These are phyloP conservation scores for Ceratobasidium sp. DNA, from an alignment of 1,284 basidiomycete genomes.

Conservation along the genomic window DNA sequence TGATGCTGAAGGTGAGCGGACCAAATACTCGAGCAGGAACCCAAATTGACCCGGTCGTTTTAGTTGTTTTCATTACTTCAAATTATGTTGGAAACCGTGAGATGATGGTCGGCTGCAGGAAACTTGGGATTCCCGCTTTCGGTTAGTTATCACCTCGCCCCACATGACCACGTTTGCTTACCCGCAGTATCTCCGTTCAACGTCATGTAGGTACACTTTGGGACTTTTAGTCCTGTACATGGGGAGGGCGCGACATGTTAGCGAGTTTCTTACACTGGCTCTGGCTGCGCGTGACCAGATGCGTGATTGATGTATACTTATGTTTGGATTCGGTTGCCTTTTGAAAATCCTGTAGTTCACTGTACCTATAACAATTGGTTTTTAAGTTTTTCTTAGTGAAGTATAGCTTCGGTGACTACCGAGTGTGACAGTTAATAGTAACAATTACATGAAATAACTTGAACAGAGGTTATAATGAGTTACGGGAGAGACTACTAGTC, in stretches of 20 bases:
- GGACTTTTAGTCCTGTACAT: slow-evolving; percentile 23
- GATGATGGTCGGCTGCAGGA: slow-evolving; percentile 83
- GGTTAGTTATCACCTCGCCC: slow-evolving; percentile 43
- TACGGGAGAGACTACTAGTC: not conserved
- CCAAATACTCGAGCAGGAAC: slow-evolving; percentile 38
- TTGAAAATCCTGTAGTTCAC: not conserved
- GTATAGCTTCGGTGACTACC: not conserved
- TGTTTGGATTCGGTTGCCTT: slow-evolving; percentile 15
- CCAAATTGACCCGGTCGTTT: too few relatives aligned
- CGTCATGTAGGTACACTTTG: slow-evolving; percentile 31
- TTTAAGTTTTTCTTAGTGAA: not conserved
- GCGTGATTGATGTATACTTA: slow-evolving; percentile 25
- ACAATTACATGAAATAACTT: not conserved
- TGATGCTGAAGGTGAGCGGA: slow-evolving; percentile 72
- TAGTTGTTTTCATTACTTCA: slow-evolving; percentile 82
- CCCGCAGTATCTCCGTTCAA: slow-evolving; percentile 10
- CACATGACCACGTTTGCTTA: slow-evolving; percentile 25
- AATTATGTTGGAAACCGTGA: slow-evolving; percentile 79
- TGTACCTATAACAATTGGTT: slow-evolving; percentile 10
- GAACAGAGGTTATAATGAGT: not conserved
- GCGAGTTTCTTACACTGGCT: not conserved
- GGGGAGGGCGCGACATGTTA: not conserved
- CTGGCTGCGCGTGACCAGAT: not conserved
- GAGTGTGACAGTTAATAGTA: too few relatives aligned
- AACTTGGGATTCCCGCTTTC: slow-evolving; percentile 49